A percentile compares a stretch with the other conserved stretches of the same genome.
Conservation (phyloP, 768 basidiomycete species). For the Cytidiella melzeri region DNA sequence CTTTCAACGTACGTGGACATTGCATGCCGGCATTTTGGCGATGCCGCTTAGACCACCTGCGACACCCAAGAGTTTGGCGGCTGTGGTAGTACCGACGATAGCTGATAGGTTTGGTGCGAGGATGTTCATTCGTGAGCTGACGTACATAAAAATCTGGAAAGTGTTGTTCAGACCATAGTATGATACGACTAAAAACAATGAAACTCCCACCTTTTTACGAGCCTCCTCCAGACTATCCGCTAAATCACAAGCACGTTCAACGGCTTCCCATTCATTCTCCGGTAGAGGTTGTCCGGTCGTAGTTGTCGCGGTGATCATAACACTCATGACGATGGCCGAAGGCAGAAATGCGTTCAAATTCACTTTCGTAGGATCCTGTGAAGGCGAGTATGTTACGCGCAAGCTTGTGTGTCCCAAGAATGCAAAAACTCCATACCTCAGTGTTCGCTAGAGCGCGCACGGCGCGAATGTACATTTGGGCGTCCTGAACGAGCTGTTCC, state of each 20-base stretch:
- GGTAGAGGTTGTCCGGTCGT: constrained; percentile 71
- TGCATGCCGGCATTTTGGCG: constrained; percentile 92
- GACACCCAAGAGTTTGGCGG: constrained; percentile 95
- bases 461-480: constrained; percentile 86
- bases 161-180: background rate
- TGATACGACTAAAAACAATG: background rate
- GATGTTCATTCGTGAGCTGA: constrained; percentile 97
- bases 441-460: constrained; percentile 85
- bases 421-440: too few relatives aligned
- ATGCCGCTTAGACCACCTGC: constrained; percentile 89
- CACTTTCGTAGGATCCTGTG: constrained; percentile 81
- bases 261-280: constrained; percentile 69
- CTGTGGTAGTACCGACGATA: constrained; percentile 98
- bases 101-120: constrained; percentile 97
- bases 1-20: constrained; percentile 73
- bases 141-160: constrained; percentile 91
- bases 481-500: constrained; percentile 90
- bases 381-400: constrained; percentile 2
- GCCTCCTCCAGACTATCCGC: constrained; percentile 86
- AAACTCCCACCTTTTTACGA: constrained; percentile 64
- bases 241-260: constrained; percentile 82
- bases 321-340: constrained; percentile 90
- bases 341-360: constrained; percentile 76
- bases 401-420: background rate
- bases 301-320: constrained; percentile 92